phyloP scores from a whole-genome alignment of 176 grass and related monocot genomes.

The Carex pumila region DNA sequence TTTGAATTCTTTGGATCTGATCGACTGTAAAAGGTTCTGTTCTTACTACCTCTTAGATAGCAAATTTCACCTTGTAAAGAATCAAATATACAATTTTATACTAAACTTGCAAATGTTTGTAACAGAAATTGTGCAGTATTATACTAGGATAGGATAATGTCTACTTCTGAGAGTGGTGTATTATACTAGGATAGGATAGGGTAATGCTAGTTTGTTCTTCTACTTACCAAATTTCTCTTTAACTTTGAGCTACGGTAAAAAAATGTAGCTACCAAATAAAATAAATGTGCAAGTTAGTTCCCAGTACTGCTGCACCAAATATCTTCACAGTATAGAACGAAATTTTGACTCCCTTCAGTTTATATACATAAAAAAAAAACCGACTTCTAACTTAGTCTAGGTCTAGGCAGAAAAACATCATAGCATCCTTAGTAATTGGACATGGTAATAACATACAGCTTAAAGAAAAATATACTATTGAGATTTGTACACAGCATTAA shows the following conservation, averaged over 20 bases:
- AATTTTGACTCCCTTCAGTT: neutral
- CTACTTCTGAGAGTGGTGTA: neutral
- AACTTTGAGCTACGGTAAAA: neutral
- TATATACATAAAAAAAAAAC: neutral
- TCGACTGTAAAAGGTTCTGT: neutral
- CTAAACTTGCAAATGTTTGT: neutral
- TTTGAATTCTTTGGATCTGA: neutral
- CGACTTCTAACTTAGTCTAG: neutral
- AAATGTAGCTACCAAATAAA: neutral
- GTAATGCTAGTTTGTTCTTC: too few relatives aligned
- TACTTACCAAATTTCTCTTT: too few relatives aligned
- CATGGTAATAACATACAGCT: neutral
- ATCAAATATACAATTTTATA: neutral
- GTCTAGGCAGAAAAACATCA: neutral
- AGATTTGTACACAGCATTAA: neutral
- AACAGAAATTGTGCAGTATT: neutral
- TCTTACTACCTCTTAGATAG: conserved; percentile 4
- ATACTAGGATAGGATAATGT: neutral
- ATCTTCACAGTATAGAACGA: neutral
- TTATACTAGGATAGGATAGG: neutral
- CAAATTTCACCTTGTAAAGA: neutral
- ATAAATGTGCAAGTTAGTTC: neutral
- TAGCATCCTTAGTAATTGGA: neutral
- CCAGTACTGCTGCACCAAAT: neutral
- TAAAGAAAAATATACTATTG: neutral